phyloP scores from a whole-genome alignment of 2,329 filamentous ascomycete species.

The Epichloe scottii region DNA sequence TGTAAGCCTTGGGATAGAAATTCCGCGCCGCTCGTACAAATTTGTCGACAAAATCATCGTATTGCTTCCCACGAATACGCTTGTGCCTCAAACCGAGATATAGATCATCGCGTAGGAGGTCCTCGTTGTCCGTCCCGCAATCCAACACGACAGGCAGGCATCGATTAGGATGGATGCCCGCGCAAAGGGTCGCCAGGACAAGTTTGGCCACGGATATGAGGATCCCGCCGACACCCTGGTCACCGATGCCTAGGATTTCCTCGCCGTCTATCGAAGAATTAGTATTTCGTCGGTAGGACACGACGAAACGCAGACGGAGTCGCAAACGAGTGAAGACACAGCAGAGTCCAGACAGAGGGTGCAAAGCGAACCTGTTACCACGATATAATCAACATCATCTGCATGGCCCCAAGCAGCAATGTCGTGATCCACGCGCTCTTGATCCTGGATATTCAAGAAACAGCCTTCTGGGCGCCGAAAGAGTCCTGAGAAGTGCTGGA shows the following conservation, averaged over 20 bases:
- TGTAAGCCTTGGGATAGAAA: constrained; percentile 65
- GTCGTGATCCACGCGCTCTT: constrained; percentile 51
- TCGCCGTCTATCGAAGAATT: constrained; percentile 33
- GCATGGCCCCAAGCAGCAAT: constrained; percentile 54
- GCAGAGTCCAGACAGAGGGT: neutral
- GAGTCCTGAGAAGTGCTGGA: constrained; percentile 67
- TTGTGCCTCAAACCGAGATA: constrained; percentile 64
- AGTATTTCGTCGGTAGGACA: neutral
- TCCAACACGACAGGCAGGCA: constrained; percentile 74
- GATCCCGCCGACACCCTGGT: constrained; percentile 76
- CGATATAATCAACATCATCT: constrained; percentile 78
- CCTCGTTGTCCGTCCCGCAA: constrained; percentile 72
- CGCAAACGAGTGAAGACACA: neutral
- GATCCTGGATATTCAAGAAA: constrained; percentile 62
- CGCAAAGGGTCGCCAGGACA: constrained; percentile 70
- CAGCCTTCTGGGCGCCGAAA: constrained; percentile 72
- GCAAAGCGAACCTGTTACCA: constrained; percentile 53
- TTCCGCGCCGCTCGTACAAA: constrained; percentile 59
- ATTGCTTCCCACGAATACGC: constrained; percentile 56
- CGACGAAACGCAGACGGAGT: neutral
- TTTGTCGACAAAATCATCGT: constrained; percentile 63
- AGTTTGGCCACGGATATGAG: constrained; percentile 78
- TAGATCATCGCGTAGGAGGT: constrained; percentile 60
- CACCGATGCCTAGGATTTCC: constrained; percentile 77
- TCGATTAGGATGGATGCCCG: constrained; percentile 70